Base-by-base conservation (phyloP, 2,329 filamentous ascomycete genomes). In the Pestalotiopsis sp. region DNA sequence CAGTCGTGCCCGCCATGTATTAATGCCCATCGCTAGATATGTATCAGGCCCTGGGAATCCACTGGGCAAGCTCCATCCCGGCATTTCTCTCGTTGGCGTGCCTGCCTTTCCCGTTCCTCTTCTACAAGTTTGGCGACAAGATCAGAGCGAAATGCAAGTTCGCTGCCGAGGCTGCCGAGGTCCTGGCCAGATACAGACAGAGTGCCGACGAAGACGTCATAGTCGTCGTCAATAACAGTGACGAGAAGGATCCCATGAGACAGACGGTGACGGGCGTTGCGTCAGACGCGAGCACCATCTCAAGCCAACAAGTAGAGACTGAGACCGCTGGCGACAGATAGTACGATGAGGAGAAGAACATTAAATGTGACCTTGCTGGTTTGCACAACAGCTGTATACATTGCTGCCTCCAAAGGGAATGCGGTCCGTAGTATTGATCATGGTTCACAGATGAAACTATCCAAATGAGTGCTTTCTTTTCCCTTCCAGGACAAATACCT, bases 101-200 rank as follows among this genome's bases (percentile, higher is more conserved):
- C 72, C 81, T 89, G 1, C 87, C 87, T 0, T 85, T 89, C 69
- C 87, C 87, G 1, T 88, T 89, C 78, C 76, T 90, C 20, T 87
- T 90, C 77, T 89, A 89, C 80, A 87, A 85, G 71, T 89, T 88
- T 73, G 88, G 88, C 36, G 79, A 79, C 3, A 52, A 70, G 2
- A 87, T 90, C 71, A 82, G 88, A 31, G 76, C 78, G 70, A 82
- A 81, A 68, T 89, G 87, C 81, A 87, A 87, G 75, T 90, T 83
- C 73, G 85, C 87, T 13, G 83, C 84, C 1, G 78, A 88, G 78
- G 49, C 65, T n/a, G 65, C 65, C 76, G 9, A 62, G 27, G 87
- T 88, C 0, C 76, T 91, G 31, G 84, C 84, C 39, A 66, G 20
- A 45, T n/a, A 57, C n/a, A 41, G 41, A 87, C 90, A 74, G 76